Percentiles rank a stretch among this genome's conserved stretches.
Evolutionary conservation across 1,284 basidiomycete genomes (phyloP).

Genomic region (Trametes pubescens): DNA sequence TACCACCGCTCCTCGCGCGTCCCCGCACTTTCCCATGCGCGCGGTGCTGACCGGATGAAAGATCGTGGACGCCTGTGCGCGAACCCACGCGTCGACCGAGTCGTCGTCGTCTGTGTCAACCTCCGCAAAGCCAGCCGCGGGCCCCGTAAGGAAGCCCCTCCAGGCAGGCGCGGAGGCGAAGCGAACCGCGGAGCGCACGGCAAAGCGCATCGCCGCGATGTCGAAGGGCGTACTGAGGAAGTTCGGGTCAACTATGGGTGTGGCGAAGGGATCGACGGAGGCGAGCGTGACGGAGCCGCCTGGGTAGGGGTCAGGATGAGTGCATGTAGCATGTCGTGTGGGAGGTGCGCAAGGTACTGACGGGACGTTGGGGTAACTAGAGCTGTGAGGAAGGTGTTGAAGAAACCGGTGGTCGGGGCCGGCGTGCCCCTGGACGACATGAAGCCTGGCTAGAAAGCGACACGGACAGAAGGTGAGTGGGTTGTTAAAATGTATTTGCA

Average conservation of each 20-base stretch:
- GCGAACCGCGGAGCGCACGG: conserved; percentile 19
- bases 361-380: conserved; percentile 47
- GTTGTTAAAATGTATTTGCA: too few species aligned
- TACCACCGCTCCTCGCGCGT: conserved; percentile 32
- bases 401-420: conserved; percentile 40
- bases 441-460: conserved; percentile 3
- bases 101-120: conserved; percentile 29
- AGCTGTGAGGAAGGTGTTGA: conserved; percentile 38
- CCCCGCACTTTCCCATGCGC: conserved; percentile 33
- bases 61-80: conserved; percentile 19
- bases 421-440: conserved; percentile 16
- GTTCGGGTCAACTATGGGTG: conserved; percentile 36
- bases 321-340: not conserved
- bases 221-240: conserved; percentile 33
- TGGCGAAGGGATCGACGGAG: conserved; percentile 34
- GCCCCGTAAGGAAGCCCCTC: conserved; percentile 29
- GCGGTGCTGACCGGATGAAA: conserved; percentile 39
- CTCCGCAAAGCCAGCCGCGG: conserved; percentile 18
- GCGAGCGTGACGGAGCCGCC: conserved; percentile 38
- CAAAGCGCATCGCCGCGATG: conserved; percentile 25
- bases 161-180: conserved; percentile 32
- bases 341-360: conserved; percentile 30
- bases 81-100: conserved; percentile 29
- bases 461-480: not conserved
- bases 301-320: conserved; percentile 6